Evolutionary conservation across 1,284 basidiomycete species (phyloP).

Genomic region (Caloboletus firmus): DNA sequence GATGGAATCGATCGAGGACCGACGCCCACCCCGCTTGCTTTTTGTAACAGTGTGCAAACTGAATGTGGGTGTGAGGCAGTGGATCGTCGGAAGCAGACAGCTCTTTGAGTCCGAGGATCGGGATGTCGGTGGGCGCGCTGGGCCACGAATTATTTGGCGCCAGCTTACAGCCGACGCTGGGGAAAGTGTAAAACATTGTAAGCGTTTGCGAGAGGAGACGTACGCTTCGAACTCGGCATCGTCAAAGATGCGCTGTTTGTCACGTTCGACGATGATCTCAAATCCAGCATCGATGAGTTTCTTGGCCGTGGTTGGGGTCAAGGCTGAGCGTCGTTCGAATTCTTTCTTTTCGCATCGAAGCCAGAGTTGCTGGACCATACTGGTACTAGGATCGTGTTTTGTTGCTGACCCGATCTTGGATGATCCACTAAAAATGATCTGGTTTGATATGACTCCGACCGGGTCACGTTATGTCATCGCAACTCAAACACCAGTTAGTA

Average conservation of each 20-base stretch:
- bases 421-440: not conserved
- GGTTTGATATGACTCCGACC: too few relatives aligned
- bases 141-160: slow-evolving; percentile 93
- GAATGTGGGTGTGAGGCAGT: slow-evolving; percentile 93
- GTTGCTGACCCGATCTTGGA: not conserved
- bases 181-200: not conserved
- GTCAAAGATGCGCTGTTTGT: slow-evolving; percentile 94
- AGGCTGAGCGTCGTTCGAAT: slow-evolving; percentile 90
- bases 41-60: slow-evolving; percentile 99
- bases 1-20: slow-evolving; percentile 85
- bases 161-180: slow-evolving; percentile 86
- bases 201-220: slow-evolving; percentile 29
- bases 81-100: slow-evolving; percentile 81
- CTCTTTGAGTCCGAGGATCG: slow-evolving; percentile 97
- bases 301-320: slow-evolving; percentile 93
- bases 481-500: too few relatives aligned
- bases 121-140: slow-evolving; percentile 67
- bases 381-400: too few relatives aligned
- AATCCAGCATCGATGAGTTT: slow-evolving; percentile 90
- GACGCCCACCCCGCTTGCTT: slow-evolving; percentile 91
- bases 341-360: slow-evolving; percentile 94
- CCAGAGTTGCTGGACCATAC: slow-evolving; percentile 63
- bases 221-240: slow-evolving; percentile 93
- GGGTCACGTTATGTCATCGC: too few relatives aligned
- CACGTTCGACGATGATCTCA: slow-evolving; percentile 89